phyloP scores from a whole-genome alignment of 1,139 yeast genomes.

The Citeromyces hawaiiensis region DNA sequence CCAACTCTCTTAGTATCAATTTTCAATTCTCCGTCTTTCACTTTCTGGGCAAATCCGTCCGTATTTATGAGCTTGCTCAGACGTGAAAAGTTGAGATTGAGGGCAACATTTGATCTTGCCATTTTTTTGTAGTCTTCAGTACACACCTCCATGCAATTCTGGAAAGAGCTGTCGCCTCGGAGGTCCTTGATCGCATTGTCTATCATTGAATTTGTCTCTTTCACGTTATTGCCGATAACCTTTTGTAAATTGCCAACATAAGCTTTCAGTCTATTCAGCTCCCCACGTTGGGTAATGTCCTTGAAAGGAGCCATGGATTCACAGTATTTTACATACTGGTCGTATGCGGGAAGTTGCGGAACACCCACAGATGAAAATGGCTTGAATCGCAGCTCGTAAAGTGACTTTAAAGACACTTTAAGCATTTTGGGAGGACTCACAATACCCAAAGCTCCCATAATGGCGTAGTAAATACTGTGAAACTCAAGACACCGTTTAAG shows the following conservation, averaged over 20 bases:
- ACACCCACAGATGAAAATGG: constrained; percentile 77
- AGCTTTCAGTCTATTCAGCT: background rate
- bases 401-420: constrained; percentile 23
- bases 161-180: background rate
- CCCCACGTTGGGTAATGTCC: background rate
- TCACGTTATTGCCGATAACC: background rate
- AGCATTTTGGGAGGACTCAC: constrained; percentile 13
- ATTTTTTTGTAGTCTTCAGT: constrained; percentile 1
- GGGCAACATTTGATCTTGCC: constrained; percentile 2
- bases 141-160: background rate
- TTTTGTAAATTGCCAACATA: background rate
- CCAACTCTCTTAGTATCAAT: constrained; percentile 15
- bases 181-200: background rate
- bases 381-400: constrained; percentile 65
- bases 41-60: constrained; percentile 2
- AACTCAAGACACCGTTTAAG: constrained; percentile 9
- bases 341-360: constrained; percentile 48
- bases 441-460: constrained; percentile 10
- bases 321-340: constrained; percentile 10
- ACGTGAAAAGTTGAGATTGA: constrained; percentile 4
- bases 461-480: constrained; percentile 10
- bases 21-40: constrained; percentile 7
- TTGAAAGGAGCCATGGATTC: constrained; percentile 2
- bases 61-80: constrained; percentile 2
- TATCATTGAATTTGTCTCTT: background rate